phyloP scores from a whole-genome alignment of 441 rosid species.

The Cnidoscolus chayamansa region DNA sequence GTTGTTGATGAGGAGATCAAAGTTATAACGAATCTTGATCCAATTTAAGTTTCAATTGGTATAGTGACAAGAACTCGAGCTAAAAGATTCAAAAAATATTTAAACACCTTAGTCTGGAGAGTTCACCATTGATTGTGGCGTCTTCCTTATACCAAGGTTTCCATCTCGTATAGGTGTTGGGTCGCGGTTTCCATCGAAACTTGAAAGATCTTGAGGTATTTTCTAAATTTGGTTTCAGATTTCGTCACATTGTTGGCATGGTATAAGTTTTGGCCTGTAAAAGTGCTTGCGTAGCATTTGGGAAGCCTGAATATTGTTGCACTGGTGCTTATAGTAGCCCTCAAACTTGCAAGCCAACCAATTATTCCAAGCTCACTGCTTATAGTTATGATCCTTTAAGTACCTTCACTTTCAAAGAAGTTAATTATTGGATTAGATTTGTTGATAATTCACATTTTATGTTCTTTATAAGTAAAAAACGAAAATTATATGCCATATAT shows the following conservation, averaged over 20 bases:
- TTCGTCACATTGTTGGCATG: no score
- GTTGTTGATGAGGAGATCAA: slow-evolving; percentile 20
- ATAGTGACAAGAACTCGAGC: no score
- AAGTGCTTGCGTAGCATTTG: slow-evolving; percentile 73
- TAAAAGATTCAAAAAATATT: no score
- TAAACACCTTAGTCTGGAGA: no score
- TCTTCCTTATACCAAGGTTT: no score
- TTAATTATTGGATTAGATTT: slow-evolving; percentile 21
- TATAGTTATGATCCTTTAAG: slow-evolving; percentile 73
- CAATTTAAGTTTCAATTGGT: no score
- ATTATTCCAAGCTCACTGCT: slow-evolving; percentile 69
- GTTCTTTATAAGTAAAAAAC: background rate
- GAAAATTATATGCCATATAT: background rate
- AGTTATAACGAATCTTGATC: no score
- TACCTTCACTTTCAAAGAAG: slow-evolving; percentile 51
- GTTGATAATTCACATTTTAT: background rate
- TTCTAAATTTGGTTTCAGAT: no score
- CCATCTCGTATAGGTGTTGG: no score
- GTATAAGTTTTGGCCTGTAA: slow-evolving; percentile 49
- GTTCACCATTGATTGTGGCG: no score
- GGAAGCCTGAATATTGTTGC: slow-evolving; percentile 68
- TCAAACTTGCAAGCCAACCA: slow-evolving; percentile 66
- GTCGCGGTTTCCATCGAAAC: no score
- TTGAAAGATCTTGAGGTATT: no score
- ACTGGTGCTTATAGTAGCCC: slow-evolving; percentile 65